Percentiles rank a stretch among this genome's conserved stretches.
phyloP scores from a whole-genome alignment of 495 filamentous ascomycete species.

The Jackrogersella minutella region DNA sequence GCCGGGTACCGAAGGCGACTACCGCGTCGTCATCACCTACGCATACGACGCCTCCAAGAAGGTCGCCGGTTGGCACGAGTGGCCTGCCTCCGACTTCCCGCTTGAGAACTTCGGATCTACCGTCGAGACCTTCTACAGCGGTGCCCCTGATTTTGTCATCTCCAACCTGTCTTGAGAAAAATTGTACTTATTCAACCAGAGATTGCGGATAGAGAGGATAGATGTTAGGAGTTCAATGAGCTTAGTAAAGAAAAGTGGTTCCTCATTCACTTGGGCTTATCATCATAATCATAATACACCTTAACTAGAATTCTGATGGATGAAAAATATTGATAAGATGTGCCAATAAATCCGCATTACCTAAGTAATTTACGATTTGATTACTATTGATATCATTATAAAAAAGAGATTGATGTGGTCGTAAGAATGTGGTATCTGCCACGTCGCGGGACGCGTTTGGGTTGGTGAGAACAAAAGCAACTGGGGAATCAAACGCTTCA shows the following conservation, averaged over 20 bases:
- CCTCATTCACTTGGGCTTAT: not conserved
- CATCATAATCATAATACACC: no score
- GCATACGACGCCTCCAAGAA: slow-evolving; percentile 18
- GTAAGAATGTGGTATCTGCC: slow-evolving; percentile 9
- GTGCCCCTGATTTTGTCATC: slow-evolving; percentile 31
- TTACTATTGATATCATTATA: not conserved
- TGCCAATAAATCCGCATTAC: not conserved
- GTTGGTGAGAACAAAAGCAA: slow-evolving; percentile 14
- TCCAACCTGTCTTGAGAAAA: slow-evolving; percentile 12
- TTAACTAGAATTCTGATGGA: no score
- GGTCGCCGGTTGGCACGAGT: slow-evolving; percentile 38
- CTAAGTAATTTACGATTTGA: not conserved
- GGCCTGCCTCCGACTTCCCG: slow-evolving; percentile 36
- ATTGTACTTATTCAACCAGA: not conserved
- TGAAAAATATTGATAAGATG: no score
- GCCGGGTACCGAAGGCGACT: slow-evolving; percentile 32
- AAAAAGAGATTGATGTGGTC: not conserved
- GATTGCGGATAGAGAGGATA: not conserved
- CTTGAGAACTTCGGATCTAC: slow-evolving; percentile 20
- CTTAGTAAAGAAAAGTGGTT: not conserved
- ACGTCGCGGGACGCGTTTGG: slow-evolving; percentile 20
- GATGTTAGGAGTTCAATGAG: no score
- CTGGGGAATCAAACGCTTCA: slow-evolving; percentile 25
- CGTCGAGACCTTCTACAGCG: slow-evolving; percentile 30
- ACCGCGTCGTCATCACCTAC: slow-evolving; percentile 38